Base-by-base conservation (phyloP, 306 rosid species). In the Abrus precatorius region DNA sequence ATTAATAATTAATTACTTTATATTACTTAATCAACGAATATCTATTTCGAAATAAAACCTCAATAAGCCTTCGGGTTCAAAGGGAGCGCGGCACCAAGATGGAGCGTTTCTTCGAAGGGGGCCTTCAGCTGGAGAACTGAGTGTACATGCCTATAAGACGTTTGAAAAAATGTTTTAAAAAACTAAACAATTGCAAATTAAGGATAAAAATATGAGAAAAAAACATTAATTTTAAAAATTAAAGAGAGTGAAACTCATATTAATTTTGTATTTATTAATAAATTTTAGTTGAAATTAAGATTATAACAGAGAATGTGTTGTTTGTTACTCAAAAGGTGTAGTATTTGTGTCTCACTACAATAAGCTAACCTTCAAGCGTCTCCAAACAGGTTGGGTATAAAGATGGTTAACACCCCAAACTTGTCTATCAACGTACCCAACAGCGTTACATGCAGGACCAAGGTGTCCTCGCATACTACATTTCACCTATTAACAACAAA, bases 371-470 rank as follows among this genome's bases (percentile, higher is more conserved):
- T 88, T 90, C 69, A 74, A 80, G 33, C 89, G 92, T 7, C 11
- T 76, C 92, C 94, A 92, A 63, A 92, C 94, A 75, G 97, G 97
- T 3, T 85, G 68, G 9, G 84, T 0, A 65, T 92, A 92, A 66
- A 92, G 88, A 76, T 92, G 94, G 62, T 90, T 88, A 27, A 92
- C 52, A 30, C 97, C 97, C 97, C 97, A 90, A 67, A 90, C 90
- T 80, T 82, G 87, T 79, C 94, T 82, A 71, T 92, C 97, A 40
- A 90, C 97, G 41, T 84, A 44, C 27, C 97, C 94, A 30, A 92
- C 94, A 0, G 94, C 94, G 78, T 92, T 92, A 82, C 94, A 92
- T 13, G 97, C 94, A 43, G 97, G 92, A 29, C 94, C 91, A 5
- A 92, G 52, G 74, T 90, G 88, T 74, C 92, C 91, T 88, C 91